Percentiles rank a stretch among this genome's conserved stretches.
phyloP scores from a whole-genome alignment of 2,329 filamentous ascomycete species.

The Phyllachora maydis region DNA sequence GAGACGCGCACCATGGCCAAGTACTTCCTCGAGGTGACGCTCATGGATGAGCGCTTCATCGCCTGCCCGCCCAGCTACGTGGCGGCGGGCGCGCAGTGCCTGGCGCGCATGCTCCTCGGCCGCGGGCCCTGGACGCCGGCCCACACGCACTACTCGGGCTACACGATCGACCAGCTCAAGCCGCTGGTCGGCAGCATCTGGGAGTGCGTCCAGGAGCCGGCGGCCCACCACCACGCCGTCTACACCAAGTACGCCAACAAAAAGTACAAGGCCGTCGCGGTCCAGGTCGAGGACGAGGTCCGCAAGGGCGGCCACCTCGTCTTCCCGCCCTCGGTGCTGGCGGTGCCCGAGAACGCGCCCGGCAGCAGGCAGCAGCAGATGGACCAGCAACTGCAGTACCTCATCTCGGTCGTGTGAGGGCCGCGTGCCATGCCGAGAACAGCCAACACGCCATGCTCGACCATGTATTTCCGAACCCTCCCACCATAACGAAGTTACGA shows the following conservation, averaged over 20 bases:
- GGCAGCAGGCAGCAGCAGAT: no score
- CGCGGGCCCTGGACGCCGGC: slow-evolving; percentile 79
- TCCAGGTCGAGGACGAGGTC: slow-evolving; percentile 60
- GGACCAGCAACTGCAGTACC: no score
- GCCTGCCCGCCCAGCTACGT: slow-evolving; percentile 77
- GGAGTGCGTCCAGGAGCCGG: slow-evolving; percentile 69
- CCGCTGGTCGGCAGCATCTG: slow-evolving; percentile 59
- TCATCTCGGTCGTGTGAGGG: no score
- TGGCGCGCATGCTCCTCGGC: slow-evolving; percentile 70
- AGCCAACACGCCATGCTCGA: no score
- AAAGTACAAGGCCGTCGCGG: slow-evolving; percentile 67
- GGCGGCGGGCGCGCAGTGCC: slow-evolving; percentile 78
- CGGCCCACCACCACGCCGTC: slow-evolving; percentile 66
- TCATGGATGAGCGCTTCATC: slow-evolving; percentile 97
- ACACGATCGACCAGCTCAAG: slow-evolving; percentile 70
- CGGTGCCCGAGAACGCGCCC: no score
- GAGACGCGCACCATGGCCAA: slow-evolving; percentile 92
- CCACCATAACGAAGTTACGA: no score
- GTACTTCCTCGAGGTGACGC: slow-evolving; percentile 89
- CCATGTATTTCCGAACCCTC: no score
- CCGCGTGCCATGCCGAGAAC: no score
- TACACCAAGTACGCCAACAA: slow-evolving; percentile 84
- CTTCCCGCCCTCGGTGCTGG: slow-evolving; percentile 5
- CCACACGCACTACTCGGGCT: slow-evolving; percentile 85
- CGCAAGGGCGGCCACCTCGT: slow-evolving; percentile 33